Percentiles rank a stretch among this genome's conserved stretches.
Evolutionary conservation across 805 yeast species (phyloP).

Genomic region (Saccharomycopsis microspora): DNA sequence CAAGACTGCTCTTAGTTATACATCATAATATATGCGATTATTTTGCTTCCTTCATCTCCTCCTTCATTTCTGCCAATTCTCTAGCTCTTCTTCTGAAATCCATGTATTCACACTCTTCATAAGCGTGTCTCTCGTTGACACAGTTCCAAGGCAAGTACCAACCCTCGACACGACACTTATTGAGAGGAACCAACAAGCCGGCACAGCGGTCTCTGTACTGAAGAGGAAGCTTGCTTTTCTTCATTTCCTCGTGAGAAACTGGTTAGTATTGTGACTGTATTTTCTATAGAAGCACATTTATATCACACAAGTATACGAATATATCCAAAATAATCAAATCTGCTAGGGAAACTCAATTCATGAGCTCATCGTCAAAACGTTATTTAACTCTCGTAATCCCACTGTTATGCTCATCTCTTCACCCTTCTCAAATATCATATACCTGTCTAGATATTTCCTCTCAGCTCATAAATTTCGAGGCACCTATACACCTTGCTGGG

Average conservation of each 20-base stretch:
- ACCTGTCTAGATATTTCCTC: too few species aligned
- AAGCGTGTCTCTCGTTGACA: slow-evolving; percentile 65
- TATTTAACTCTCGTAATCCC: too few species aligned
- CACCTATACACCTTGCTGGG: too few species aligned
- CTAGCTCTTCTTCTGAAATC: slow-evolving; percentile 74
- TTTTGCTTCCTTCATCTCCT: neutral
- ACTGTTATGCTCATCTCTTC: too few species aligned
- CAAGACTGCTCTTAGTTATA: too few species aligned
- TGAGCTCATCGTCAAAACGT: too few species aligned
- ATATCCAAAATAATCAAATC: too few species aligned
- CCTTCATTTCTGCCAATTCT: slow-evolving; percentile 49
- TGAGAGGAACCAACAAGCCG: slow-evolving; percentile 43
- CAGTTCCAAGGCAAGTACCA: slow-evolving; percentile 62
- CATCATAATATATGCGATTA: too few species aligned
- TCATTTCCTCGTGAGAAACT: slow-evolving; percentile 81
- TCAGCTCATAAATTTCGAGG: too few species aligned
- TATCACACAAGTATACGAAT: too few species aligned
- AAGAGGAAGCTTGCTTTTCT: slow-evolving; percentile 64
- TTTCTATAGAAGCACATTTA: neutral
- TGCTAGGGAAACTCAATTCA: too few species aligned
- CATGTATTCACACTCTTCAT: slow-evolving; percentile 77
- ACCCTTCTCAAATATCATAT: too few species aligned
- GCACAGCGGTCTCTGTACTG: slow-evolving; percentile 83
- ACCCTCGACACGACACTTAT: slow-evolving; percentile 48
- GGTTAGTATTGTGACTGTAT: neutral